A percentile compares a stretch with the other conserved stretches of the same genome.
These are phyloP conservation scores for Neurospora tetraspora DNA, from an alignment of 495 filamentous ascomycete species.

Conservation along the genomic window DNA sequence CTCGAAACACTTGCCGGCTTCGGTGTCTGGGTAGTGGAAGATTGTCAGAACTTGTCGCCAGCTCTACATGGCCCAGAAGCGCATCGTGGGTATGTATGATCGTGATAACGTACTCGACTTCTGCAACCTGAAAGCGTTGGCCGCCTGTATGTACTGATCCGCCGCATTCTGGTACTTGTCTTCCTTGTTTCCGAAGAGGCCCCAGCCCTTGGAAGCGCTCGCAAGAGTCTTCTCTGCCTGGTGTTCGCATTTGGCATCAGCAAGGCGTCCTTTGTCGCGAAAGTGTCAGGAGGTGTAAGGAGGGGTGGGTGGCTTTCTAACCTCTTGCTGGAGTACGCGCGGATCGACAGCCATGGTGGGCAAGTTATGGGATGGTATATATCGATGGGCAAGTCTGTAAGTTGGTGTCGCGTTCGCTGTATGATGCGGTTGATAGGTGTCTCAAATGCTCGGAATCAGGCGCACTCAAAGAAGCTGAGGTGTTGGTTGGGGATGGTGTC, in stretches of 20 bases:
- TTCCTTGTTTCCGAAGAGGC: slow-evolving; percentile 65
- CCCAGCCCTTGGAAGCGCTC: slow-evolving; percentile 57
- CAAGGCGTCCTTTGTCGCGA: not conserved
- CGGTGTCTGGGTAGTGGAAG: slow-evolving; percentile 44
- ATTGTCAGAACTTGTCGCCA: not conserved
- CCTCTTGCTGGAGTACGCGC: slow-evolving; percentile 36
- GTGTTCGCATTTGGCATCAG: slow-evolving; percentile 30
- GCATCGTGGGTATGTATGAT: not conserved
- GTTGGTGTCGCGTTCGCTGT: not conserved
- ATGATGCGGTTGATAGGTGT: not conserved
- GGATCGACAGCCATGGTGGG: slow-evolving; percentile 37
- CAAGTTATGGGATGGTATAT: slow-evolving; percentile 1
- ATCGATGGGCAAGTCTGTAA: not conserved
- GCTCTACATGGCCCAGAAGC: not conserved
- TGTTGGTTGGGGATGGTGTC: not conserved
- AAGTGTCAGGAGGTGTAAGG: slow-evolving; percentile 13
- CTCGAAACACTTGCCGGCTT: slow-evolving; percentile 74
- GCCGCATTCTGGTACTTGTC: slow-evolving; percentile 78
- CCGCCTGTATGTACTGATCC: slow-evolving; percentile 71
- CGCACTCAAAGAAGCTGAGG: not conserved
- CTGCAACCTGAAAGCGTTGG: slow-evolving; percentile 69
- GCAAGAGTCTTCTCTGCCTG: slow-evolving; percentile 67
- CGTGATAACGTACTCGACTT: slow-evolving; percentile 46
- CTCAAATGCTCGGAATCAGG: not conserved
- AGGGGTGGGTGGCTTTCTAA: slow-evolving; percentile 17